phyloP scores from a whole-genome alignment of 176 grass and related monocot genomes.

The Rhynchospora pubera region DNA sequence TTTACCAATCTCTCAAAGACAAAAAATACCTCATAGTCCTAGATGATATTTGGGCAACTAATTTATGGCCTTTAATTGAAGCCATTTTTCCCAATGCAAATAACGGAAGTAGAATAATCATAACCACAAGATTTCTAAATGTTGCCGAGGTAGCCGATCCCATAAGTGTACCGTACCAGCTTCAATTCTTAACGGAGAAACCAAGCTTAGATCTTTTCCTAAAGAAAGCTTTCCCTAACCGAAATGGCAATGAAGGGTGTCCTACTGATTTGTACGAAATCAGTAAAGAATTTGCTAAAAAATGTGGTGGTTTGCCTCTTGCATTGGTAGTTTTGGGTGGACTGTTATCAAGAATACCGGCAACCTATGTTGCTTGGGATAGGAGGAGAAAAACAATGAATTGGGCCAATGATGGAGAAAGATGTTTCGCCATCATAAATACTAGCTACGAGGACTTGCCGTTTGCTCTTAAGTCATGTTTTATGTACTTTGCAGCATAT shows the following conservation, averaged over 20 bases:
- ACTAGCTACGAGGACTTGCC: not conserved
- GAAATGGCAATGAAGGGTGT: too few species aligned
- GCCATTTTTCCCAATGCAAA: not conserved
- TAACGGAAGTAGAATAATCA: not conserved
- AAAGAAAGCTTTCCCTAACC: too few species aligned
- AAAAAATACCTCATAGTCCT: not conserved
- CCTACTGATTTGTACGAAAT: too few species aligned
- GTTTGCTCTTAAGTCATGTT: too few species aligned
- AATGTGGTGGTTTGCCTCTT: too few species aligned
- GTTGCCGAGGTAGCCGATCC: not conserved
- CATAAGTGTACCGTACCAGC: not conserved
- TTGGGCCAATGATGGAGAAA: not conserved
- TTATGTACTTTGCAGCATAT: too few species aligned
- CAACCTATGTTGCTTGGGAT: not conserved
- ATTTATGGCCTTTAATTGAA: not conserved
- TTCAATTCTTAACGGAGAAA: too few species aligned
- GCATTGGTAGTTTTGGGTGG: too few species aligned
- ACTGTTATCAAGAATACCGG: not conserved
- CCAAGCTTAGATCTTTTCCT: too few species aligned
- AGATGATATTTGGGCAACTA: not conserved
- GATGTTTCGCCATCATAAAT: not conserved
- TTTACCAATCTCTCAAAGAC: not conserved
- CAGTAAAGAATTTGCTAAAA: too few species aligned
- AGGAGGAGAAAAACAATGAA: not conserved
- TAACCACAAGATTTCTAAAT: not conserved